Evolutionary conservation across 768 basidiomycete species (phyloP).

Genomic region (Podaxis rugospora): DNA sequence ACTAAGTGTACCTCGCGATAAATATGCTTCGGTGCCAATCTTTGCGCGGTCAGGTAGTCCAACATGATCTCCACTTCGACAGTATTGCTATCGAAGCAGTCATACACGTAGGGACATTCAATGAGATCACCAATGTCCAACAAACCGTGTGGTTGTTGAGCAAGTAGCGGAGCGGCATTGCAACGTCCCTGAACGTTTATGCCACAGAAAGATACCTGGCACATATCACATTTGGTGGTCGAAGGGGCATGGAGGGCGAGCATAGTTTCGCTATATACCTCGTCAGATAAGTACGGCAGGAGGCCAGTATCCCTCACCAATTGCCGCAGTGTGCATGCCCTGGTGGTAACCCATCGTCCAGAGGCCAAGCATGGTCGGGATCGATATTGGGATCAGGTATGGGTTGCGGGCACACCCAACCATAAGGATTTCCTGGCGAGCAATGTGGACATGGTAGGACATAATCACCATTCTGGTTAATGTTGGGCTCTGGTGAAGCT

Average conservation of each 20-base stretch:
- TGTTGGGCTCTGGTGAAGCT: slow-evolving; percentile 69
- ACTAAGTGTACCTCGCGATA: slow-evolving; percentile 61
- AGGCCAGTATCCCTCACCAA: slow-evolving; percentile 46
- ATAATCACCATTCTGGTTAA: slow-evolving; percentile 60
- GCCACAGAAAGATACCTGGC: slow-evolving; percentile 79
- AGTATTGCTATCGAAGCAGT: slow-evolving; percentile 72
- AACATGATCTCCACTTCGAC: slow-evolving; percentile 83
- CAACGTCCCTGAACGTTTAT: slow-evolving; percentile 75
- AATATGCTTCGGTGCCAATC: slow-evolving; percentile 63
- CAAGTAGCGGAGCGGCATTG: slow-evolving; percentile 46
- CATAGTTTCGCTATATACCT: slow-evolving; percentile 57
- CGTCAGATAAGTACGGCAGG: background rate
- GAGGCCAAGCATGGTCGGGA: slow-evolving; percentile 68
- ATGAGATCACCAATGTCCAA: slow-evolving; percentile 71
- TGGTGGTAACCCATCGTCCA: slow-evolving; percentile 74
- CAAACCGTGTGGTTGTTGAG: slow-evolving; percentile 69
- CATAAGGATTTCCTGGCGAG: slow-evolving; percentile 59
- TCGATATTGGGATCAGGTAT: slow-evolving; percentile 68
- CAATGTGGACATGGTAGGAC: slow-evolving; percentile 83
- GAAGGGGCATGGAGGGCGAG: slow-evolving; percentile 69
- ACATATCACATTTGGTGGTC: slow-evolving; percentile 83
- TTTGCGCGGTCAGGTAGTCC: slow-evolving; percentile 66
- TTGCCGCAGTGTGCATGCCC: slow-evolving; percentile 81
- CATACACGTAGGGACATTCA: slow-evolving; percentile 72
- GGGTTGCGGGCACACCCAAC: slow-evolving; percentile 80